A percentile compares a stretch with the other conserved stretches of the same genome.
Evolutionary conservation across 169 alveolate species (phyloP).

Genomic region (Eimeria tenella): DNA sequence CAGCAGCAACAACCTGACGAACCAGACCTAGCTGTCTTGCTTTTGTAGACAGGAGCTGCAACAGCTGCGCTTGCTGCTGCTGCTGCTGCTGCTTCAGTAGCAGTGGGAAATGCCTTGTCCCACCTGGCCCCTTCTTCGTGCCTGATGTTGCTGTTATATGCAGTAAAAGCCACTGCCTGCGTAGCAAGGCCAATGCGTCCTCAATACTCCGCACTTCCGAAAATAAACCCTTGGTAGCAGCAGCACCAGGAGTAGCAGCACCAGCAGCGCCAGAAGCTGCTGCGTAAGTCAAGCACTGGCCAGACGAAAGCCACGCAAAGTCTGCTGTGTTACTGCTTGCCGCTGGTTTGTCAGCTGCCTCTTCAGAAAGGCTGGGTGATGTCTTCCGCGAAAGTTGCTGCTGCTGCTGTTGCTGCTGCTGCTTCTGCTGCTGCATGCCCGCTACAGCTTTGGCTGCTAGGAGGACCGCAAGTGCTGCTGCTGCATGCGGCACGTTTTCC

Average conservation of each 20-base stretch:
- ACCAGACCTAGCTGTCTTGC: slow-evolving; percentile 11
- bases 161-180: slow-evolving; percentile 50
- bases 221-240: background rate
- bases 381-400: background rate
- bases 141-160: background rate
- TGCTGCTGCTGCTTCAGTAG: slow-evolving; percentile 35
- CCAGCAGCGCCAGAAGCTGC: slow-evolving; percentile 18
- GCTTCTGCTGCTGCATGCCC: slow-evolving; percentile 57
- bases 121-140: slow-evolving; percentile 3
- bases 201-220: slow-evolving; percentile 49
- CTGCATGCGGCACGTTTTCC: slow-evolving; percentile 65
- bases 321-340: background rate
- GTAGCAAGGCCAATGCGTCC: slow-evolving; percentile 47
- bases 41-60: background rate
- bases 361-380: background rate
- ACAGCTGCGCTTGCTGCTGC: background rate
- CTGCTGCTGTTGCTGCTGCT: slow-evolving; percentile 25
- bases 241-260: slow-evolving; percentile 11
- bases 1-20: slow-evolving; percentile 47
- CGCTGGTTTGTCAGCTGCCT: background rate
- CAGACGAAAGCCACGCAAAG: background rate
- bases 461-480: slow-evolving; percentile 66
- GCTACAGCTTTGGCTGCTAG: slow-evolving; percentile 53
- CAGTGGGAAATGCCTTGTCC: background rate
- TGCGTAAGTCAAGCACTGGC: slow-evolving; percentile 16